These are phyloP conservation scores for Abelmoschus esculentus DNA, from an alignment of 345 rosid species.

Conservation along the genomic window DNA sequence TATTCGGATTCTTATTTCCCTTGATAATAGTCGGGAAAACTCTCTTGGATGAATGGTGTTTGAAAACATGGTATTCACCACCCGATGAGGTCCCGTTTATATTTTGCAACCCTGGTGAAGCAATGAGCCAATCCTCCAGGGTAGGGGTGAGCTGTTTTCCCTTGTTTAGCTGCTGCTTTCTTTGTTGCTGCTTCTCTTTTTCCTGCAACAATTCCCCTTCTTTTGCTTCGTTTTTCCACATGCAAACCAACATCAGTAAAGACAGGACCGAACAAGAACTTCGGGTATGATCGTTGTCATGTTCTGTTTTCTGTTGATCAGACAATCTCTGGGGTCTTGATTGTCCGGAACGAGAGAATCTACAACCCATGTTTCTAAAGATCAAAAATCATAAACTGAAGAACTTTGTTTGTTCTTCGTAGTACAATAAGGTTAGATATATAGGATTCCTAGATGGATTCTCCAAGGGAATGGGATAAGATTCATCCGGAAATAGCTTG, in stretches of 20 bases:
- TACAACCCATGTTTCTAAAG: slow-evolving; percentile 16
- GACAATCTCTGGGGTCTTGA: slow-evolving; percentile 6
- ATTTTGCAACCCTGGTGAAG: slow-evolving; percentile 15
- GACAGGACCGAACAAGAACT: not conserved
- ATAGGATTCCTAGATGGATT: slow-evolving; percentile 6
- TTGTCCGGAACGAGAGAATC: slow-evolving; percentile 14
- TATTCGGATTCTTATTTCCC: not conserved
- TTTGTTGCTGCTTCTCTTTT: slow-evolving; percentile 3
- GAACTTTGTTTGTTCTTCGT: not conserved
- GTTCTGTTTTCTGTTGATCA: not conserved
- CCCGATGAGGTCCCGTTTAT: not conserved
- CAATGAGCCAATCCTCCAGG: slow-evolving; percentile 29
- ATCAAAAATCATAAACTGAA: no score
- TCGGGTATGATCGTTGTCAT: not conserved
- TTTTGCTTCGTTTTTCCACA: slow-evolving; percentile 4
- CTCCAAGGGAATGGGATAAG: slow-evolving; percentile 11
- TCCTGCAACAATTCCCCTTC: not conserved
- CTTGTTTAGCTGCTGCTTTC: not conserved
- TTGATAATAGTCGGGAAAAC: slow-evolving; percentile 20
- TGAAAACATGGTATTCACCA: slow-evolving; percentile 19
- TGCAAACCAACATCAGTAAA: slow-evolving; percentile 12
- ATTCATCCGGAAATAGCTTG: not conserved
- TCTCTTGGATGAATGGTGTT: slow-evolving; percentile 18
- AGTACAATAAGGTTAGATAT: not conserved
- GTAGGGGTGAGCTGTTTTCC: slow-evolving; percentile 2